Base-by-base conservation (phyloP, 73 alveolate species). In the Tetrahymena elliotti region DNA sequence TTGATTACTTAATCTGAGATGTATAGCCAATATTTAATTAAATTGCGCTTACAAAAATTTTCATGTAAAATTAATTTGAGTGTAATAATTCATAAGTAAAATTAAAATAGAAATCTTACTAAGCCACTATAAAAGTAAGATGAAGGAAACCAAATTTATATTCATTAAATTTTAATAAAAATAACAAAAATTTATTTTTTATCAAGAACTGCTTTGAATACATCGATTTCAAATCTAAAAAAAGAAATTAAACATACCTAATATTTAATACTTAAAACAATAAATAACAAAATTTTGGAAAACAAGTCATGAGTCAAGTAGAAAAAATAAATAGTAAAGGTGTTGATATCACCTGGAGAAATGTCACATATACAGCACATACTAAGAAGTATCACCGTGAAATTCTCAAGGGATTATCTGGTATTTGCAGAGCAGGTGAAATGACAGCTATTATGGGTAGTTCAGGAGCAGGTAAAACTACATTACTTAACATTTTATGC, bases 391-490 rank as follows among this genome's bases (percentile, higher is more conserved):
- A 47, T 47, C 82, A 47, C 20, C 82, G 95, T 38, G 93, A 82
- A 33, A 98, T 98, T 40, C 88, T 98, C 33, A 92, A 98, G 84
- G 94, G 96, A 82, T 94, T 98, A 22, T 94, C 98, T 33, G 99
- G 99, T 35, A 93, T 93, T 92, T 97, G 98, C 93, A 94, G 96
- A 83, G 98, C 98, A 52, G 99, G 99, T 9, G 95, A 97, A 96
- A 97, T 98, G 53, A 94, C 98, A n/a, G 97, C 99, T 22, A 98
- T 98, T 54, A 92, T 98, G 83, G 99, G 99, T 27, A 98, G 99
- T 15, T 97, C 99, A 82, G 99, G 99, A 37, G 99, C 99, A 22
- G 99, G 99, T 11, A 98, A 98, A 95, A 98, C 99, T 24, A 97
- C 99, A 6, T 94, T 98, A 84, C 94, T 98, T 93, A 98, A 98